Base-by-base conservation (phyloP, 306 rosid species). In the Vigna hirtella region DNA sequence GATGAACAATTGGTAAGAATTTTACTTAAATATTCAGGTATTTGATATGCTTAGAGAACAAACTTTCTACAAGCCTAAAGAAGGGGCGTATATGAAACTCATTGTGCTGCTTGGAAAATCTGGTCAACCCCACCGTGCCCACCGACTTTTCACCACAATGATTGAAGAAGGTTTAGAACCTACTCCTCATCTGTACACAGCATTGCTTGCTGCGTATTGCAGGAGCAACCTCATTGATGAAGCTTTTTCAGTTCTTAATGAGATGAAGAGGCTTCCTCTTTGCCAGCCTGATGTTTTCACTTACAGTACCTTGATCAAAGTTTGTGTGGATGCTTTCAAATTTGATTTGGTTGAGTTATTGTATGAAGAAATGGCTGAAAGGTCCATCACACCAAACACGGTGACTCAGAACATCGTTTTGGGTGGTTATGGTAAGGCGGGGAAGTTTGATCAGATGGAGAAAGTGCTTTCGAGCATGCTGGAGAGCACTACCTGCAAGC, bases 211-310 rank as follows among this genome's bases (percentile, higher is more conserved):
- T 16, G 98, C 97, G 3, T 96, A 91, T 87, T 91, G 98, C 74
- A 87, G 97, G 75, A 93, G 80, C 86, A 86, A 86, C 81, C 82
- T 89, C 67, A 84, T 93, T 82, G 89, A 87, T 1, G 89, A 91
- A 75, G 98, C 94, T 1, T 89, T 95, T 79, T 84, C 71, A 1
- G 78, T 53, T 74, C 90, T 95, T n/a, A 74, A 86, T 80, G 89
- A 79, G 79, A 95, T 95, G 99, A 91, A 95, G 86, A 84, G 83
- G 32, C 93, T 88, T 71, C 97, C 98, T 51, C 74, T 66, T 70
- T 87, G 97, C 86, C 99, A 93, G 79, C 99, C 99, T 45, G 99
- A 95, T 74, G 93, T 95, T 81, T 95, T 86, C 85, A 93, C 98
- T 49, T 93, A 95, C 74, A 91, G 98, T 63, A 89, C 89, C 34